Percentiles rank a stretch among this genome's conserved stretches.
phyloP scores from a whole-genome alignment of 2,329 filamentous ascomycete species.

The Penicillium hesseltinei region DNA sequence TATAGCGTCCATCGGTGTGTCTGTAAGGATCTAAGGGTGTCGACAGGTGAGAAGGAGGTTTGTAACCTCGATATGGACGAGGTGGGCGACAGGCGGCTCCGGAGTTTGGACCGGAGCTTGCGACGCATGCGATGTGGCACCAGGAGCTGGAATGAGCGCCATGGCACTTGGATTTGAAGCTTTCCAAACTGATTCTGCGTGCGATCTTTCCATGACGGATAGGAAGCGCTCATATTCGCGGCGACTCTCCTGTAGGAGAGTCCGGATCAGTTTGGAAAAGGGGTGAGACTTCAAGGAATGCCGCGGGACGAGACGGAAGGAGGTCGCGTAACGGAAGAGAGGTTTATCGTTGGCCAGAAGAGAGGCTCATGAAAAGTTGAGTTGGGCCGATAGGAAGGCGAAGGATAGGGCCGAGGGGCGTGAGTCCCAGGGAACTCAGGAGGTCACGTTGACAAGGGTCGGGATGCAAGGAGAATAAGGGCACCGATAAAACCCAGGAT shows the following conservation, averaged over 20 bases:
- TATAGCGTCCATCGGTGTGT: slow-evolving; percentile 77
- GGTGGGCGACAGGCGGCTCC: slow-evolving; percentile 63
- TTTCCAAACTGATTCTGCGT: slow-evolving; percentile 45
- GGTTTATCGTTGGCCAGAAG: slow-evolving; percentile 10
- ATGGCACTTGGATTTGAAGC: slow-evolving; percentile 48
- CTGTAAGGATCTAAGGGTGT: slow-evolving; percentile 73
- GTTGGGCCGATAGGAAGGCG: slow-evolving; percentile 11
- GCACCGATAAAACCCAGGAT: slow-evolving; percentile 16
- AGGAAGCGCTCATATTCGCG: slow-evolving; percentile 36
- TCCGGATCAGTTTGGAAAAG: slow-evolving; percentile 15
- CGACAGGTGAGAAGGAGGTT: slow-evolving; percentile 76
- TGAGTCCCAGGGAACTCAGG: slow-evolving; percentile 10
- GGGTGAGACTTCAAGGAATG: slow-evolving; percentile 17
- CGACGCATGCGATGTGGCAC: slow-evolving; percentile 65
- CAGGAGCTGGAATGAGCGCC: slow-evolving; percentile 50
- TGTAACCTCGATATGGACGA: slow-evolving; percentile 74
- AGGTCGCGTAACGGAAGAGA: slow-evolving; percentile 15
- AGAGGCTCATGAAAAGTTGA: slow-evolving; percentile 6
- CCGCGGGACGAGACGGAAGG: slow-evolving; percentile 22
- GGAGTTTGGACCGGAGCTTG: slow-evolving; percentile 67
- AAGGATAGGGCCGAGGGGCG: slow-evolving; percentile 10
- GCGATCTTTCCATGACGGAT: slow-evolving; percentile 49
- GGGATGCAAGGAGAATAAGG: slow-evolving; percentile 31
- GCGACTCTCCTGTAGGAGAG: slow-evolving; percentile 23
- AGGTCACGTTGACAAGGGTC: slow-evolving; percentile 31